These are phyloP conservation scores for Saccharomycopsis sp. DNA, from an alignment of 805 yeast species.

Conservation along the genomic window DNA sequence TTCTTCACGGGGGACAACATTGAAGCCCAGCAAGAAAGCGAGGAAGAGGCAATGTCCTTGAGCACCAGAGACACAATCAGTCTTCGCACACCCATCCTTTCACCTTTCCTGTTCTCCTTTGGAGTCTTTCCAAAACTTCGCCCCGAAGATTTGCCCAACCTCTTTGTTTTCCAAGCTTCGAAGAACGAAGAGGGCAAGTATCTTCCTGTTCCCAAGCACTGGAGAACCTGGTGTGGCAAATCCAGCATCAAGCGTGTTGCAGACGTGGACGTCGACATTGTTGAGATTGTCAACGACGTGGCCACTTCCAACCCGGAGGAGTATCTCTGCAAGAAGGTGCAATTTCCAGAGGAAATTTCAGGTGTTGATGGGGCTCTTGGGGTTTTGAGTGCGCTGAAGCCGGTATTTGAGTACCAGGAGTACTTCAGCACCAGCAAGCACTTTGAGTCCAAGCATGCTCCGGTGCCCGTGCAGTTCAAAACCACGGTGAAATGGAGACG, in stretches of 20 bases:
- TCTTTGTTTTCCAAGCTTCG: conserved; percentile 20
- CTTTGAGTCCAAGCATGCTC: conserved; percentile 27
- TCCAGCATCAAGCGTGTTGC: conserved; percentile 26
- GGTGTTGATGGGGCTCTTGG: conserved; percentile 9
- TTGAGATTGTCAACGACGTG: conserved; percentile 26
- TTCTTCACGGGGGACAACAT: conserved; percentile 21
- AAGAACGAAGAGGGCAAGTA: conserved; percentile 11
- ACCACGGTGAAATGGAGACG: conserved; percentile 31
- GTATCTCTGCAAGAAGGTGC: conserved; percentile 26
- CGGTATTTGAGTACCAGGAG: background rate
- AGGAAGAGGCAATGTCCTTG: conserved; percentile 12
- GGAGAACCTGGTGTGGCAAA: conserved; percentile 31
- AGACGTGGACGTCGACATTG: conserved; percentile 28
- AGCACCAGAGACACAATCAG: conserved; percentile 22
- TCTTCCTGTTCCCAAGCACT: conserved; percentile 24
- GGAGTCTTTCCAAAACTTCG: conserved; percentile 28
- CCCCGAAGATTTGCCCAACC: conserved; percentile 26
- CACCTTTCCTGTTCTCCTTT: conserved; percentile 27
- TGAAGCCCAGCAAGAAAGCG: conserved; percentile 17
- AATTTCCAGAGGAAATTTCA: background rate
- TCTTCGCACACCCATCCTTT: conserved; percentile 25
- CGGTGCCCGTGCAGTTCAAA: conserved; percentile 27
- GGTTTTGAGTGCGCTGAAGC: background rate
- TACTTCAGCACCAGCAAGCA: conserved; percentile 22
- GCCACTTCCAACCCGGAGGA: conserved; percentile 29